Base-by-base conservation (phyloP, 768 basidiomycete species). In the Mycena kentingensis region DNA sequence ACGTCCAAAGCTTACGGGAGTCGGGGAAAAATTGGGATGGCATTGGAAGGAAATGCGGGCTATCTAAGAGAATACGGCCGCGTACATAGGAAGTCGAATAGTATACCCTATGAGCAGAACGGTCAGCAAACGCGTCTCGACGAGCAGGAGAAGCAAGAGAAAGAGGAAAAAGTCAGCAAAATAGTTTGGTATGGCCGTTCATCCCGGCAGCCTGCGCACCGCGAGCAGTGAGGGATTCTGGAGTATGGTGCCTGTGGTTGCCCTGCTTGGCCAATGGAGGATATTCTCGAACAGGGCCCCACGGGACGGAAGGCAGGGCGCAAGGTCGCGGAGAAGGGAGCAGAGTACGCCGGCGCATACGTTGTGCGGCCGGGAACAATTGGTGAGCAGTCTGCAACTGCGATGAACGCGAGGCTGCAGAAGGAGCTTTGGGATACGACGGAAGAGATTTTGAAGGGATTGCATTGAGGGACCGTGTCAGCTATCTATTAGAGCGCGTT, bases 201-300 rank as follows among this genome's bases (percentile, higher is more conserved):
- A 78, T 55, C 79, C 79, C 1, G 79, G 79, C 2, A 49, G 55
- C 2, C 71, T 78, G 2, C 51, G 61, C 24, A 75, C 78, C 2
- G 60, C 41, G 21, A 45, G 55, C 2, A 45, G 51, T 16, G 32
- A 37, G 16, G 16, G 31, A 8, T 16, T 32, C 31, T 62, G 55
- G 29, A 27, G 63, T 10, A 53, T 52, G 2, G 52, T 65, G 24
- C 21, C 37, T 2, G 48, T 55, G 15, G 19, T 69, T 13, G 36
- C 50, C 19, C 37, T 46, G 7, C 36, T 47, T 19, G 43, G 62
- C 36, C 31, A 55, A 8, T 34, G 49, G 26, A n/a, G n/a, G n/a
- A 19, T 61, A 3, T 52, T 64, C 5, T 51, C 67, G 43, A 44
- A 55, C 10, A 21, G 60, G 0, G 8, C 31, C 8, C 54, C 70